phyloP scores from a whole-genome alignment of 371 early-diverging fungal species.

The Phascolomyces articulosus region DNA sequence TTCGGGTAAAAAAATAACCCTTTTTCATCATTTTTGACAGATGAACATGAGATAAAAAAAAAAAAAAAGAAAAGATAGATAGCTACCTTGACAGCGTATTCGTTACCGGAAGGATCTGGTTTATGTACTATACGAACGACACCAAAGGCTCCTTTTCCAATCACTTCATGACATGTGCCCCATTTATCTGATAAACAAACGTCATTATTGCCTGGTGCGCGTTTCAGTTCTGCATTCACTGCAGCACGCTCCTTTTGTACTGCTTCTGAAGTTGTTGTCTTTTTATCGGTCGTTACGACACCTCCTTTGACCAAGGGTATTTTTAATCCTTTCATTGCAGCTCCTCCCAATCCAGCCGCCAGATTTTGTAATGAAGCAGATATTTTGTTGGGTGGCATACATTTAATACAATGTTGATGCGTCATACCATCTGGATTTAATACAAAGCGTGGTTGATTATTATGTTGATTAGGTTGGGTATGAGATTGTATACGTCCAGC shows the following conservation, averaged over 20 bases:
- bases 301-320: constrained; percentile 20
- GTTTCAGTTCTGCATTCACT: constrained; percentile 23
- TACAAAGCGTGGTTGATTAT: constrained; percentile 9
- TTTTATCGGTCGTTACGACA: constrained; percentile 20
- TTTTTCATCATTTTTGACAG: background rate
- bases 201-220: constrained; percentile 13
- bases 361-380: constrained; percentile 10
- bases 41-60: too few relatives aligned
- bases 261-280: constrained; percentile 17
- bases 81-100: constrained; percentile 57
- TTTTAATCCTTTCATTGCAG: constrained; percentile 4
- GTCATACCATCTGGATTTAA: constrained; percentile 12
- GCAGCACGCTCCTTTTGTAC: constrained; percentile 34
- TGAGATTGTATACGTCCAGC: background rate
- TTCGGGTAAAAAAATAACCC: background rate
- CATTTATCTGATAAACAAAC: constrained; percentile 41
- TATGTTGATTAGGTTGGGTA: background rate
- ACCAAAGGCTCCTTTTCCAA: constrained; percentile 57
- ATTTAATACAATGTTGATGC: constrained; percentile 17
- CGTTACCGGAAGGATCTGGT: constrained; percentile 21
- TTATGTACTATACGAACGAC: constrained; percentile 52
- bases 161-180: constrained; percentile 54
- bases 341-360: background rate
- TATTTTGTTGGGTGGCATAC: background rate
- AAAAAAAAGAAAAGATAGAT: background rate